phyloP scores from a whole-genome alignment of 208 protist species.

The Trypanosoma lewisi region DNA sequence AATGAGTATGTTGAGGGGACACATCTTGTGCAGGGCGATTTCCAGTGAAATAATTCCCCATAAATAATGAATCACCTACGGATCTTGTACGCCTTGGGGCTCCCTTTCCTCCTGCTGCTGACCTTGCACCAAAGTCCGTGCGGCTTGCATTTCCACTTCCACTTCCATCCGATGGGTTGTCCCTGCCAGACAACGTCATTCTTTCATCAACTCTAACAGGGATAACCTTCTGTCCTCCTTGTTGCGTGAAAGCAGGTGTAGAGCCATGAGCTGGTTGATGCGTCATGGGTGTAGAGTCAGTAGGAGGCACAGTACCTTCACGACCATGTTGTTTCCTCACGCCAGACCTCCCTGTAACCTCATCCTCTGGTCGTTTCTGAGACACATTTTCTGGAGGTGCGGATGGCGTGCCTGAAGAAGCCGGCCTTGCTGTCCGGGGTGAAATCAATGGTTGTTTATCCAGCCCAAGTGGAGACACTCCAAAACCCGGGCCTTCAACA shows the following conservation, averaged over 20 bases:
- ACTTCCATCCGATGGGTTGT: no score
- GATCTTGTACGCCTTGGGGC: slow-evolving; percentile 8
- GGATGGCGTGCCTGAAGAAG: background rate
- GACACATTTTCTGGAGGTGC: background rate
- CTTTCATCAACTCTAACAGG: no score
- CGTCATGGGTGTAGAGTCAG: no score
- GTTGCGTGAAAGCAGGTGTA: no score
- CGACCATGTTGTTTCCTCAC: no score
- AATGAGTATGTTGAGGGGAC: background rate
- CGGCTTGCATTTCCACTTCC: no score
- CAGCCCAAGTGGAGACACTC: background rate
- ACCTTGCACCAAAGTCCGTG: no score
- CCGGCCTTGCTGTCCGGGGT: background rate
- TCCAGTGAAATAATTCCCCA: background rate
- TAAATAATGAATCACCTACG: slow-evolving; percentile 2
- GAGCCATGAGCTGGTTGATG: no score
- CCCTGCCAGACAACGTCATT: no score
- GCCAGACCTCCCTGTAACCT: no score
- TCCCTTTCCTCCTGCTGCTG: background rate
- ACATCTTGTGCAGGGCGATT: background rate
- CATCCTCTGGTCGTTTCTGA: background rate
- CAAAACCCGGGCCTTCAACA: background rate
- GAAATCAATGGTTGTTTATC: background rate
- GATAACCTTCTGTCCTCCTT: no score
- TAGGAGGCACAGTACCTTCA: no score